Base-by-base conservation (phyloP, 495 filamentous ascomycete species). In the Thermochaetoides thermophila region DNA sequence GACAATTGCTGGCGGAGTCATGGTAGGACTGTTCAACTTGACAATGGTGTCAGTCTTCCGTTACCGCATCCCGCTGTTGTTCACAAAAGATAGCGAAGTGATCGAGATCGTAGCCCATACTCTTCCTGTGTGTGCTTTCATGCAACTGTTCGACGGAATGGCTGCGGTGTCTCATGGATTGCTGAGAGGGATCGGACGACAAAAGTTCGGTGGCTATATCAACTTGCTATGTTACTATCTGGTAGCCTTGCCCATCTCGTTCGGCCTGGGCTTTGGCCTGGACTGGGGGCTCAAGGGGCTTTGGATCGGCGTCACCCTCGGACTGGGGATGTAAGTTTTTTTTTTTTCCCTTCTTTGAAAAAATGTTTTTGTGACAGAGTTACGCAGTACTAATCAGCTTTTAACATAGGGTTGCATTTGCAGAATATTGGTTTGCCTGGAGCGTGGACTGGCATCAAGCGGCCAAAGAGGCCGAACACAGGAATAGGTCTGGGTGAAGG, bases 191-290 rank as follows among this genome's bases (percentile, higher is more conserved):
- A 68, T 87, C 18, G 85, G 86, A 3, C 68, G 78, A 21, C 87
- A 94, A 50, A 75, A 84, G 42, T 70, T 96, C 31, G 85, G 86
- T 2, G 84, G 86, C 4, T 93, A 85, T 50, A 74, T 86, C 18
- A 84, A 83, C 44, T 49, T 96, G 3, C 72, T 79, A 32, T 75
- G 73, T 30, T 96, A 94, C 56, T 96, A 96, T 58, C 55, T 67
- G 3, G 64, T 94, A 26, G 87, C 80, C 0, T 65, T 94, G 64
- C 87, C 85, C 2, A 71, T 93, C 23, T 84, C 79, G 28, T 77
- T 89, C 47, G 72, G 73, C 1, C 68, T 76, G 1, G 75, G 71
- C 0, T 93, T 92, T 50, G 72, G 67, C 0, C 55, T 84, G 11
- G 57, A 62, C 24, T 87, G 79, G 81, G 69, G 72, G 17, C 59